Evolutionary conservation across 768 basidiomycete genomes (phyloP), one percentile per base, ranked within the genome.

Genomic region (Rhodosporidiobolus sp.): DNA sequence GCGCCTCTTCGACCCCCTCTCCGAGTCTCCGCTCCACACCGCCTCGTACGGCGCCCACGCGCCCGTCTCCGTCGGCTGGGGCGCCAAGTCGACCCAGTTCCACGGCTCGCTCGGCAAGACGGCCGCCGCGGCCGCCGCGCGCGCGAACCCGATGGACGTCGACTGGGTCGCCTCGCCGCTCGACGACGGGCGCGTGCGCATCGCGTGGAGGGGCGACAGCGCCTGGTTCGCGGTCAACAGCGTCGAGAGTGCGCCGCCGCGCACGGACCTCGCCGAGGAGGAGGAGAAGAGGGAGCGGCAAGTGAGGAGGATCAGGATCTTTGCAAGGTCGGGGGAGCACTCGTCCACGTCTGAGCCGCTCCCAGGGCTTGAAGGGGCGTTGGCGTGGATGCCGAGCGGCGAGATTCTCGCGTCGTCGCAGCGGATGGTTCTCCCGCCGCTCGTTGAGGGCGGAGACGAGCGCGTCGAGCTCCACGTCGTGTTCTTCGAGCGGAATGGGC

Each of bases 31-130:
- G 0, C 81, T 97, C 2, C 86, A 90, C 74, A 85, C 87, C 0
- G 79, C 83, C 50, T 90, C 91, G 54, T 94, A 94, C 76, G 96
- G 95, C 50, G 9, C 76, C 92, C 93, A 93, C 79, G 87, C 88
- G 34, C 91, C 91, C 4, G 92, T 97, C 78, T 92, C 94, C 77
- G 92, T 97, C 70, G 96, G 96, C 24, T 99, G 96, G 96, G 96
- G 96, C 52, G 90, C 91, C 3, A 95, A 94, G 79, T 86, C 90
- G 80, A 98, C 96, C 0, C 96, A 99, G 78, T 99, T 99, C 79
- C 94, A 97, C 76, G 96, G 96, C 17, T 95, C 94, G 0, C 83
- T 92, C 8, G 95, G 96, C 26, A 97, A 97, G 80, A 82, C 86
- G 3, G 90, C 90, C 32, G 91, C 92, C 0, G 86, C 87, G 73